Conservation (phyloP, 2,329 filamentous ascomycete species). For the Colletotrichum magnum region DNA sequence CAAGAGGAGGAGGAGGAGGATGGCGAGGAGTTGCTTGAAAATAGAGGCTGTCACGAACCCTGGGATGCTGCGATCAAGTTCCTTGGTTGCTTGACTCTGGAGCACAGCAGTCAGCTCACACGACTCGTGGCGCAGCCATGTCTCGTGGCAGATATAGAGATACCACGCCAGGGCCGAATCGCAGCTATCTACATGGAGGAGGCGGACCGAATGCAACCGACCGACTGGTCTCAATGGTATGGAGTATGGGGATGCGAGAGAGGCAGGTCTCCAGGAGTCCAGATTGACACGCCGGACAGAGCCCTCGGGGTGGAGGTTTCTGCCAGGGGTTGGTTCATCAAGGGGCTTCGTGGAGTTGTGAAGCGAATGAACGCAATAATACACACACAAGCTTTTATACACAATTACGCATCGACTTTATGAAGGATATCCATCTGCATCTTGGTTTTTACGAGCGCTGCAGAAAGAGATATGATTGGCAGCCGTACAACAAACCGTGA, state of each 20-base stretch:
- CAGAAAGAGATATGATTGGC: constrained; percentile 27
- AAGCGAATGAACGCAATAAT: neutral
- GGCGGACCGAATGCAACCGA: constrained; percentile 16
- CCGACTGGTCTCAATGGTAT: constrained; percentile 11
- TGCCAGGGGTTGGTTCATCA: neutral
- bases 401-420: neutral
- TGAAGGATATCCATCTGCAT: neutral
- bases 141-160: constrained; percentile 23
- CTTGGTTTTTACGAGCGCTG: constrained; percentile 19
- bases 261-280: constrained; percentile 2
- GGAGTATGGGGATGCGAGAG: neutral
- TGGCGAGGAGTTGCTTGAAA: neutral
- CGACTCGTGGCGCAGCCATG: constrained; percentile 2
- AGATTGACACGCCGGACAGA: neutral
- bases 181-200: constrained; percentile 11
- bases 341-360: constrained; percentile 6
- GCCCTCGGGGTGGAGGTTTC: constrained; percentile 5
- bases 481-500: neutral
- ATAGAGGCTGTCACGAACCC: constrained; percentile 7
- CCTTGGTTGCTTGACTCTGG: constrained; percentile 2
- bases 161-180: constrained; percentile 8
- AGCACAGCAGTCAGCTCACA: constrained; percentile 14
- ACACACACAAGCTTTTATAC: no score
- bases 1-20: neutral
- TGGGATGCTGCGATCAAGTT: neutral